Evolutionary conservation across 495 filamentous ascomycete species (phyloP), one percentile per base, ranked within the genome.

Genomic region (Jackrogersella minutella): DNA sequence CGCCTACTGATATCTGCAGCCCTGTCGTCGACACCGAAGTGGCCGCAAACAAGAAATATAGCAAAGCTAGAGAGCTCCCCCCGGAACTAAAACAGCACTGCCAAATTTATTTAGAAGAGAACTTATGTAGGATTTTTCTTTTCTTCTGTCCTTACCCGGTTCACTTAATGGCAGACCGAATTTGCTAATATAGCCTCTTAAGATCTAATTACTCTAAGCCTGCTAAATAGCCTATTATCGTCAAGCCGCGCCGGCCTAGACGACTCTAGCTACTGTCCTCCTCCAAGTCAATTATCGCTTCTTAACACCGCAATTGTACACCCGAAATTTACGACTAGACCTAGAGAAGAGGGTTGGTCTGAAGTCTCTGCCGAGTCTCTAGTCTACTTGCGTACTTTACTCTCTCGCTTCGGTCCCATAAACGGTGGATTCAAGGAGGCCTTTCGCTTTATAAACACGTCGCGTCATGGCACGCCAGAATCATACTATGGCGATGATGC

Each of bases 51-150:
- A 53, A 64, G 19, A 46, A 49, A n/a, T 89, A 86, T 70, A 84
- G 86, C 39, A 74, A 80, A 11, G 81, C 83, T 2, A 80, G 77
- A 43, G 73, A 74, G 26, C 74, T 93, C 0, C 85, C 89, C 0
- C 85, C 82, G 47, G 85, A 89, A 62, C 73, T 93, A 5, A 82
- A 81, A 24, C 79, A 87, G 40, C 87, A 91, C 66, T 86, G 84
- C 44, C 84, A 84, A 47, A 88, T 93, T 26, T 91, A 90, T 73
- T 79, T 94, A 3, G 91, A 93, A 71, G 91, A 94, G 72, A 81
- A 86, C 34, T 84, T 92, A 16, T 90, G 90, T 92, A 76, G 5
- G 41, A 31, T 49, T 49, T 17, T 31, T 16, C 4, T 30, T 81
- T 71, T 13, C 14, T 8, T 16, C 34, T 28, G 28, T 44, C 8